Evolutionary conservation across 2,329 filamentous ascomycete genomes (phyloP).

Genomic region (Chrysoporthe puriensis): DNA sequence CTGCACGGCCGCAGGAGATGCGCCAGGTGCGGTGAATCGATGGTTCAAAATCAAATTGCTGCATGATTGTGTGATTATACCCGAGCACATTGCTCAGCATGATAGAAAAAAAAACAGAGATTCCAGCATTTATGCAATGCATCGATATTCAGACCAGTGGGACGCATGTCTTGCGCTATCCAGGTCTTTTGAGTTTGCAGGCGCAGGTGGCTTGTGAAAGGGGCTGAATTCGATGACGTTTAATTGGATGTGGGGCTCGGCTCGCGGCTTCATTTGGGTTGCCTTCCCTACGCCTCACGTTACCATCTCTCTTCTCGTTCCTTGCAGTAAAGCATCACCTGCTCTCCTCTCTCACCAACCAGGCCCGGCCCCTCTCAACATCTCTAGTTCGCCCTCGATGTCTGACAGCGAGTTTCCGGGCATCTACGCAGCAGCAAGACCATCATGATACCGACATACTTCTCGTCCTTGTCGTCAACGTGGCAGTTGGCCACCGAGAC

Average conservation of each 20-base stretch:
- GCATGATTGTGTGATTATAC: slow-evolving; percentile 26
- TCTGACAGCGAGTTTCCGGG: slow-evolving; percentile 14
- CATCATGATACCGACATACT: slow-evolving; percentile 29
- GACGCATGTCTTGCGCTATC: not conserved
- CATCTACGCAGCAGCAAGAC: slow-evolving; percentile 20
- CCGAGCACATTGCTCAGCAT: slow-evolving; percentile 27
- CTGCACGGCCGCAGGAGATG: slow-evolving; percentile 37
- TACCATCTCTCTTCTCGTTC: not conserved
- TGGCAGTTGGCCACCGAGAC: slow-evolving; percentile 27
- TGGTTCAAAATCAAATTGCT: not conserved
- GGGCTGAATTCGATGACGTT: slow-evolving; percentile 20
- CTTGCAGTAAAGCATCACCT: slow-evolving; percentile 1
- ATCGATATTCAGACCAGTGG: not conserved
- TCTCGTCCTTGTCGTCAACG: slow-evolving; percentile 26
- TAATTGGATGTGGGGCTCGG: slow-evolving; percentile 28
- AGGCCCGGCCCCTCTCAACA: not conserved
- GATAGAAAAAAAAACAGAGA: slow-evolving; percentile 2
- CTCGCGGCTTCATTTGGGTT: slow-evolving; percentile 17
- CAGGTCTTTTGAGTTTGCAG: not conserved
- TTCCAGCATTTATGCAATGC: slow-evolving; percentile 5
- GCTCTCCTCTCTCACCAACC: slow-evolving; percentile 1
- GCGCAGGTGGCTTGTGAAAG: slow-evolving; percentile 3
- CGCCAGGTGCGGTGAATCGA: slow-evolving; percentile 35
- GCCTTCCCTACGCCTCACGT: slow-evolving; percentile 10
- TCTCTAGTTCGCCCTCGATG: slow-evolving; percentile 23